Base-by-base conservation (phyloP, 371 early-diverging fungal species). In the Rhizopus delemar region DNA sequence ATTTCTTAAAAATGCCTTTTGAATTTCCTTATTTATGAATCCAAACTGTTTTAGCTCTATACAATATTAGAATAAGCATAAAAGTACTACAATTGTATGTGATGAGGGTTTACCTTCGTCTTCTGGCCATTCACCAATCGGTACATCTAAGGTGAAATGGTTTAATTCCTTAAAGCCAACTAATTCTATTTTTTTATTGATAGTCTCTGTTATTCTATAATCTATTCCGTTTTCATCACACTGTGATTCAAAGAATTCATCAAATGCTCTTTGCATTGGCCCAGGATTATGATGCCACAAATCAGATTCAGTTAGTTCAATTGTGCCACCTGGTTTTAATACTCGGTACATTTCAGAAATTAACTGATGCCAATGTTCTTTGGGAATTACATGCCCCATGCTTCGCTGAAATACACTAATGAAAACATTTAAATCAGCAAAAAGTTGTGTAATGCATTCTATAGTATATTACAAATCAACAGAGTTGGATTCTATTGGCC, bases 1-100 rank as follows among this genome's bases (percentile, higher is more conserved):
- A 51, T 75, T 79, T 48, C 71, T 49, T 8, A 75, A 53, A 16
- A 57, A 69, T 6, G 73, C 69, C 43, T 74, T 75, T 58, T 75
- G 74, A 7, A 68, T 72, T 55, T 75, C 79, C 52, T 75, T 73
- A 51, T 79, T 75, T 33, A 79, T 79, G 51, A 79, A 79, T 15
- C 78, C 80, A 66, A 79, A 79, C 43, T 79, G 80, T 43, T 79
- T 79, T 12, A 79, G 57, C 55, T 79, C 80, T 75, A 65, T 48
- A 43, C n/a, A 5, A 11, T 29, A 2, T 43, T 43, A 22, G 22
- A 22, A 22, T 22, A 22, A 35, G 51, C 22, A 22, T 22, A 22
- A 22, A 22, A 22, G 22, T 22, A 22, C 22, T 22, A 22, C 22
- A 22, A 22, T 22, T 22, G 22, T 22, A 22, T 22, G 22, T 22